Conservation (phyloP, 2,329 filamentous ascomycete species). For the Alternaria sp. region DNA sequence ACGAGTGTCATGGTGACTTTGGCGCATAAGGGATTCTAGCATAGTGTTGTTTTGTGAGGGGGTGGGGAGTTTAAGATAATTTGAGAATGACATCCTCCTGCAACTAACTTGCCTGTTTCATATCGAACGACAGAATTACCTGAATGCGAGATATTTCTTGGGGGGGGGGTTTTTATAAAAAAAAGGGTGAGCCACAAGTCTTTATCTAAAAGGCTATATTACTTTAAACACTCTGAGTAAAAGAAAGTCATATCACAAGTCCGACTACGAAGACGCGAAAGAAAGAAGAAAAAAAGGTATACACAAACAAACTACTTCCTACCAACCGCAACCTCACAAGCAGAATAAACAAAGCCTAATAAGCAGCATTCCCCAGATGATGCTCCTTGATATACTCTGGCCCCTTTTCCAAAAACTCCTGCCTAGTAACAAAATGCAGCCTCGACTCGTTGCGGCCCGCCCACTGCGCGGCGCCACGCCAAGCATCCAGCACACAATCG, state of each 20-base stretch:
- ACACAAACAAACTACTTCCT: background rate
- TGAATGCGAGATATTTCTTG: too few relatives aligned
- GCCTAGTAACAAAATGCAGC: conserved; percentile 73
- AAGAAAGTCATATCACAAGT: background rate
- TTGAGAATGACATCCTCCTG: conserved; percentile 6
- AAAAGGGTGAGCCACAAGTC: too few relatives aligned
- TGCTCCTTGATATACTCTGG: conserved; percentile 88
- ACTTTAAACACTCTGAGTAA: background rate
- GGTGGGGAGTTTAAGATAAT: background rate
- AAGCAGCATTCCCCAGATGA: conserved; percentile 53
- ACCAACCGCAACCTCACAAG: background rate
- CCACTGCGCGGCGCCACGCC: conserved; percentile 92
- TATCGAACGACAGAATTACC: too few relatives aligned
- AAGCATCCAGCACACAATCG: conserved; percentile 85
- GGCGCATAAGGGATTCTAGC: background rate
- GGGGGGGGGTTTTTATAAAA: too few relatives aligned
- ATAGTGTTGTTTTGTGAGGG: background rate
- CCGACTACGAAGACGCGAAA: background rate
- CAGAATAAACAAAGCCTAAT: conserved; percentile 13
- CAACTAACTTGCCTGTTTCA: background rate
- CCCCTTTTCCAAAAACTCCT: conserved; percentile 92
- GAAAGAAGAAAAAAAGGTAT: background rate
- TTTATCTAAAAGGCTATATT: background rate
- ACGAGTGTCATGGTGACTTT: background rate
- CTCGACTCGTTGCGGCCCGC: conserved; percentile 68